Evolutionary conservation across 805 yeast genomes (phyloP).

Genomic region (Cyberlindnera petersonii): DNA sequence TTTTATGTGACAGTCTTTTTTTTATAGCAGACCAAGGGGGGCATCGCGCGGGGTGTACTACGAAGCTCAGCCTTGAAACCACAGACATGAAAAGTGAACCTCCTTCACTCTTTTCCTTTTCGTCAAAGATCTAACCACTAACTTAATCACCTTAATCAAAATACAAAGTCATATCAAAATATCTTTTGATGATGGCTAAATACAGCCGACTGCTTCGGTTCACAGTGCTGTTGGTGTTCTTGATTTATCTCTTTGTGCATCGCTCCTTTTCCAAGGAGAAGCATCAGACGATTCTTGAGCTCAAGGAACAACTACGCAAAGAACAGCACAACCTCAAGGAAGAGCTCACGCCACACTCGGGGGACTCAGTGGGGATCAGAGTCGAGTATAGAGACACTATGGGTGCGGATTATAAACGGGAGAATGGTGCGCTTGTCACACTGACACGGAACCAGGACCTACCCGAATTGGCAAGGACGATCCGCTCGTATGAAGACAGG

Average conservation of each 20-base stretch:
- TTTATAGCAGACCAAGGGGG: too few species aligned
- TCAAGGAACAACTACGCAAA: constrained; percentile 17
- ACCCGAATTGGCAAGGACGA: constrained; percentile 48
- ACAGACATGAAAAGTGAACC: too few species aligned
- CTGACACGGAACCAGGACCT: constrained; percentile 15
- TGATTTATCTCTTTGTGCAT: constrained; percentile 20
- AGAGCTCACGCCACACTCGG: constrained; percentile 12
- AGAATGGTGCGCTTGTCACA: constrained; percentile 63
- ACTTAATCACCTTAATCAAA: too few species aligned
- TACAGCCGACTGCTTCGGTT: constrained; percentile 19
- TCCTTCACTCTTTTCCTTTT: too few species aligned
- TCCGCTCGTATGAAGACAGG: constrained; percentile 70
- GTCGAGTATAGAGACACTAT: constrained; percentile 41
- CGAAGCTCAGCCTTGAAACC: too few species aligned
- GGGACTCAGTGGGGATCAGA: constrained; percentile 6
- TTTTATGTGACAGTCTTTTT: too few species aligned
- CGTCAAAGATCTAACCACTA: too few species aligned
- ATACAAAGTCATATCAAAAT: background rate
- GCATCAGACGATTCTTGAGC: constrained; percentile 18
- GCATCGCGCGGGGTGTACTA: too few species aligned
- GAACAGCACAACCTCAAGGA: constrained; percentile 18
- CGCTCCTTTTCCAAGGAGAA: constrained; percentile 18
- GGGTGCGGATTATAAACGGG: constrained; percentile 36
- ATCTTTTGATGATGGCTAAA: constrained; percentile 10
- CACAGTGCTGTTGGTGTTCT: constrained; percentile 14